Base-by-base conservation (phyloP, 1,139 yeast genomes). In the Yamadazyma spencermartinsiae region DNA sequence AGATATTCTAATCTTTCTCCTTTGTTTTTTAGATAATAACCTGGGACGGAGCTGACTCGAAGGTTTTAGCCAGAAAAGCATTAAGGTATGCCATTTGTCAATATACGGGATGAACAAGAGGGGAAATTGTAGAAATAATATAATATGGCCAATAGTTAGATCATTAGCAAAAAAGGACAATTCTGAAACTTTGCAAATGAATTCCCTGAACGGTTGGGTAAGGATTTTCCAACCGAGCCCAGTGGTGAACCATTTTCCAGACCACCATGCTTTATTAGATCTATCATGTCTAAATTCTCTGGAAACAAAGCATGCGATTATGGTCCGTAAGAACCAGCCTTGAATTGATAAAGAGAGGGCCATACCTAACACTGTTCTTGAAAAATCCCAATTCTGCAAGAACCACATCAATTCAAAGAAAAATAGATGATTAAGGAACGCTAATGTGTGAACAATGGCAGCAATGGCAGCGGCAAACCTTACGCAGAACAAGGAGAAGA, bases 11-110 rank as follows among this genome's bases (percentile, higher is more conserved):
- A 67, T 54, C 8, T 46, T 51, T 20, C 61, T 38, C 60, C 61
- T 35, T 56, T 60, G 49, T 51, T 63, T 51, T 74, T 68, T 44
- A 45, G 65, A 54, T 12, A 64, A 49, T 14, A 67, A 49, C 41
- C 75, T 58, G 40, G 75, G 60, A 34, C 75, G 60, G 33, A 76
- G 55, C 48, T 79, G 75, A 45, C 67, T 58, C 1, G 76, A 72
- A 1, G 96, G 95, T 35, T 71, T 74, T 38, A 87, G 65, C 97
- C 96, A 89, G 57, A 88, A 79, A 33, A 89, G 65, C 73, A 86
- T 74, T 60, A 82, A 66, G 1, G 94, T 79, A 55, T 89, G 97
- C 82, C 88, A 79, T 40, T 73, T 73, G 55, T 87, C 92, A 34
- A 76, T 65, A 48, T 69, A 76, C 0, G 86, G 86, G 21, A 80